Conservation (phyloP, 78 protist species). For the Emiliania huxleyi region DNA sequence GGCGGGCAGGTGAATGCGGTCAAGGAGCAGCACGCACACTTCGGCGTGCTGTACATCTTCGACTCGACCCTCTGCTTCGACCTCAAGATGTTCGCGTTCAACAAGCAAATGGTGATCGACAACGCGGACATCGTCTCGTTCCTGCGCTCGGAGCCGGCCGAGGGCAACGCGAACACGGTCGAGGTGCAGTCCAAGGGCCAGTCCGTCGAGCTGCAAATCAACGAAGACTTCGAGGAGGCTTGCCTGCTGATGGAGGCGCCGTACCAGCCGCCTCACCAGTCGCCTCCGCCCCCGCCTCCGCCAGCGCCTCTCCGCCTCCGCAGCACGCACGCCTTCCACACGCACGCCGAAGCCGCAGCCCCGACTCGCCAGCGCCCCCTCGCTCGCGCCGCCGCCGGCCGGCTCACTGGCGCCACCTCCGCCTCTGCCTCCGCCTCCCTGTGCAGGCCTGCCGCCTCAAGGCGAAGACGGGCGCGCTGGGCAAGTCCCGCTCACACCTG, state of each 20-base stretch:
- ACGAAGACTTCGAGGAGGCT: background rate
- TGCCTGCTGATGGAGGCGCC: background rate
- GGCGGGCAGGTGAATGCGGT: background rate
- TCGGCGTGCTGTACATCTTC: background rate
- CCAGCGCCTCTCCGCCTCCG: too few species aligned
- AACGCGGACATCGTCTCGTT: background rate
- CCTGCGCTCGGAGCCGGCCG: background rate
- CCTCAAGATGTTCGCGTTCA: slow-evolving; percentile 1
- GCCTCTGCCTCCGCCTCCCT: background rate
- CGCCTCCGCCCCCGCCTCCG: too few species aligned
- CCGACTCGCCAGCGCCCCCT: too few species aligned
- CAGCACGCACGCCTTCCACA: too few species aligned
- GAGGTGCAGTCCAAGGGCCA: slow-evolving; percentile 26
- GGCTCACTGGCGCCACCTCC: too few species aligned
- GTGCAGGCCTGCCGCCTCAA: background rate
- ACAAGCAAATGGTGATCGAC: background rate
- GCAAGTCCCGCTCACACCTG: too few species aligned
- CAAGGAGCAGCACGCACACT: background rate
- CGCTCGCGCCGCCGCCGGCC: too few species aligned
- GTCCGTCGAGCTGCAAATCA: background rate
- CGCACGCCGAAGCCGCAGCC: too few species aligned
- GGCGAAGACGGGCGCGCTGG: background rate
- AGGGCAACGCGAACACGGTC: background rate
- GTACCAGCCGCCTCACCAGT: too few species aligned
- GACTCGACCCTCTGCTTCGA: background rate